A percentile compares a stretch with the other conserved stretches of the same genome.
Evolutionary conservation across 805 yeast species (phyloP).

Genomic region (Kodamaea leandrae): DNA sequence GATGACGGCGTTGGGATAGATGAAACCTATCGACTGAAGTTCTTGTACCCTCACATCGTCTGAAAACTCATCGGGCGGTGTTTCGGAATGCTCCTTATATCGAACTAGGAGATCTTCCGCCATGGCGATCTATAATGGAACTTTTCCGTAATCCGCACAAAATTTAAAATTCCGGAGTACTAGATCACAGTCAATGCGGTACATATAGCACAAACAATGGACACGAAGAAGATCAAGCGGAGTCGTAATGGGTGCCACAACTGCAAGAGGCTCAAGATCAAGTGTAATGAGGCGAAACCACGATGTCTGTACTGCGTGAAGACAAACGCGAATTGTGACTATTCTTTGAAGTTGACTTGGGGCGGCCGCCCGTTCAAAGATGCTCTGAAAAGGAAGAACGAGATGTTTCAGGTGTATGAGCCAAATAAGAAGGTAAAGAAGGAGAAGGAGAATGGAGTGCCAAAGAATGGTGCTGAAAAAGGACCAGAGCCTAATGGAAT

Average conservation of each 20-base stretch:
- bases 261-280: slow-evolving; percentile 60
- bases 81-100: too few species aligned
- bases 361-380: slow-evolving; percentile 67
- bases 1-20: slow-evolving; percentile 36
- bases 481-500: not conserved
- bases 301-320: slow-evolving; percentile 55
- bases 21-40: slow-evolving; percentile 38
- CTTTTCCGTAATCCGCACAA: too few species aligned
- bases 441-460: not conserved
- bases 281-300: slow-evolving; percentile 71
- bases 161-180: too few species aligned
- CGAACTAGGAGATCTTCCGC: too few species aligned
- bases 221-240: slow-evolving; percentile 31
- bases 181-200: too few species aligned
- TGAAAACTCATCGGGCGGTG: slow-evolving; percentile 13
- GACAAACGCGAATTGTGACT: slow-evolving; percentile 53
- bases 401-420: not conserved
- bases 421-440: not conserved
- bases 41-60: slow-evolving; percentile 34
- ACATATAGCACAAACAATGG: not conserved
- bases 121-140: too few species aligned
- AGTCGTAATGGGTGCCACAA: slow-evolving; percentile 60
- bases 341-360: slow-evolving; percentile 63
- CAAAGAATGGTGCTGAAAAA: not conserved
- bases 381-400: slow-evolving; percentile 28